Evolutionary conservation across 495 filamentous ascomycete species (phyloP).

Genomic region (Staphylotrichum tortipilum): DNA sequence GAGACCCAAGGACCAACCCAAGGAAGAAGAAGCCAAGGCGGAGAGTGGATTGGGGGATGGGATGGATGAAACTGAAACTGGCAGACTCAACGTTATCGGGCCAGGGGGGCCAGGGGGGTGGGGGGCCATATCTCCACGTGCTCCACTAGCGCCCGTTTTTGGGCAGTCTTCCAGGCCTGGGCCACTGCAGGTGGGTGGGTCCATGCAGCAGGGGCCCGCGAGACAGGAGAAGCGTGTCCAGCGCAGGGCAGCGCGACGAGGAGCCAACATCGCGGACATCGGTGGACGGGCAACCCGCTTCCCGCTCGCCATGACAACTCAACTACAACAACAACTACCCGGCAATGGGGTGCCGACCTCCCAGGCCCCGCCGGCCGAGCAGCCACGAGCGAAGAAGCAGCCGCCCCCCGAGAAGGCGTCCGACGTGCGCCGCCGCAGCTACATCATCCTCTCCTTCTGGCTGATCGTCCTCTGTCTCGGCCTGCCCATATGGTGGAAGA

Average conservation of each 20-base stretch:
- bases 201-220: neutral
- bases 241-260: neutral
- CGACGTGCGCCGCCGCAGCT: constrained; percentile 56
- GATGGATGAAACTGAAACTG: too few species aligned
- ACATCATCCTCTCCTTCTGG: constrained; percentile 87
- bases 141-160: too few species aligned
- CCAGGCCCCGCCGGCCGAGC: neutral
- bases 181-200: neutral
- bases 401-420: constrained; percentile 71
- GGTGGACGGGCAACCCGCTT: constrained; percentile 8
- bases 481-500: constrained; percentile 92
- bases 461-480: constrained; percentile 74
- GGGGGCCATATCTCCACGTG: neutral
- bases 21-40: too few species aligned
- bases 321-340: constrained; percentile 15
- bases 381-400: constrained; percentile 20
- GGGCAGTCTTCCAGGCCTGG: neutral
- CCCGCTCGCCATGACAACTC: constrained; percentile 22
- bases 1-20: neutral
- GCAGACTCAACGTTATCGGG: too few species aligned
- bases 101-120: too few species aligned
- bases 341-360: constrained; percentile 11
- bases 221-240: constrained; percentile 1
- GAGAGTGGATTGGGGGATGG: too few species aligned
- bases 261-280: neutral